phyloP scores from a whole-genome alignment of 75 land plant species.

The Larix kaempferi region DNA sequence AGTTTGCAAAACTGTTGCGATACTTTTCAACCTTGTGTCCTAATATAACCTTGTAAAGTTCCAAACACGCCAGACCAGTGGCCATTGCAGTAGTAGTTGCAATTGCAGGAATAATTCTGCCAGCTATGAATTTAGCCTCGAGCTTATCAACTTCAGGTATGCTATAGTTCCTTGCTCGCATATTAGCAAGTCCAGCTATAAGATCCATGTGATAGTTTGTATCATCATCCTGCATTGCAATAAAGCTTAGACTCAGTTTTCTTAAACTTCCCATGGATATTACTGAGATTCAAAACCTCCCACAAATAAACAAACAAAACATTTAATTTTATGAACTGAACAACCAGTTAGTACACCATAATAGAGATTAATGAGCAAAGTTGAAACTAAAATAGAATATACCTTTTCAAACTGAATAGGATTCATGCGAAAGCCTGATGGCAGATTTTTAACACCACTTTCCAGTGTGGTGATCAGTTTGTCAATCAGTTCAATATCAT shows the following conservation, averaged over 20 bases:
- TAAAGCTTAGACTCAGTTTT: too few species aligned
- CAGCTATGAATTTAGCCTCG: conserved; percentile 91
- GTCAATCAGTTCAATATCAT: conserved; percentile 72
- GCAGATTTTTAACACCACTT: conserved; percentile 37
- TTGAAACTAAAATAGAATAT: too few species aligned
- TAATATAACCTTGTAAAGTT: conserved; percentile 79
- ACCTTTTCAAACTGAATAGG: conserved; percentile 96
- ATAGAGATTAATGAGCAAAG: background rate
- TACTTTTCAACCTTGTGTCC: conserved; percentile 74
- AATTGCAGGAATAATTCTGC: conserved; percentile 89
- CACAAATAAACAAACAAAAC: too few species aligned
- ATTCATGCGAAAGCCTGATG: conserved; percentile 48
- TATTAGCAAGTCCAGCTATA: conserved; percentile 86
- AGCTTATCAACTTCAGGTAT: conserved; percentile 95
- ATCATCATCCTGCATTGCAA: conserved; percentile 68
- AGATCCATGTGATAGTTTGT: conserved; percentile 86
- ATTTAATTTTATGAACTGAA: too few species aligned
- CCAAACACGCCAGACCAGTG: conserved; percentile 87
- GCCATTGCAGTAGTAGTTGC: conserved; percentile 96
- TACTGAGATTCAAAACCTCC: too few species aligned
- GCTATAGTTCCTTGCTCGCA: conserved; percentile 92
- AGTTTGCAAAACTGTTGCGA: conserved; percentile 80
- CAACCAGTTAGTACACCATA: background rate
- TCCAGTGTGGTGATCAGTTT: conserved; percentile 56
- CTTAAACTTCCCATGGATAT: too few species aligned